Conservation (phyloP, 345 rosid genomes). For the Draba incana region DNA sequence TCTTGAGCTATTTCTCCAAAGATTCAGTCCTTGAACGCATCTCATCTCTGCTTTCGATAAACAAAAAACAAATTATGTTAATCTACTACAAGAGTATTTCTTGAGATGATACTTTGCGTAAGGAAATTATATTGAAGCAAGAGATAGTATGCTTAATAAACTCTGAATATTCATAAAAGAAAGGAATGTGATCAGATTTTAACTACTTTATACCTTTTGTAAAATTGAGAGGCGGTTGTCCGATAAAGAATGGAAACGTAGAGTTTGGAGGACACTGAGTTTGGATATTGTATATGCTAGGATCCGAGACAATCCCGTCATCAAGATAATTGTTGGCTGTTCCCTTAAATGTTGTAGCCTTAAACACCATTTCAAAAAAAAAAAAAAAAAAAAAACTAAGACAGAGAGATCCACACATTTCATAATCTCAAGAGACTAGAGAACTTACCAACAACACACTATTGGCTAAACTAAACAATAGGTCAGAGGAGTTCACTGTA, state of each 20-base stretch:
- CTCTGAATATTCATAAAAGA: background rate
- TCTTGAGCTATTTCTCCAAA: constrained; percentile 73
- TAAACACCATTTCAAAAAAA: constrained; percentile 38
- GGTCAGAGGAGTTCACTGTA: constrained; percentile 44
- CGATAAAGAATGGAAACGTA: constrained; percentile 37
- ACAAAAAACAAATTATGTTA: background rate
- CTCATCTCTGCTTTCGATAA: constrained; percentile 13
- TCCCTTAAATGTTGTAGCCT: constrained; percentile 65
- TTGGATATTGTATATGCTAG: constrained; percentile 61
- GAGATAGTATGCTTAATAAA: background rate
- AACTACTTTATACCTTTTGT: constrained; percentile 45
- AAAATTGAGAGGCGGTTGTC: constrained; percentile 27
- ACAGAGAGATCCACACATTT: constrained; percentile 5
- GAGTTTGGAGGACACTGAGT: constrained; percentile 54
- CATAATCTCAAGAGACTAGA: constrained; percentile 1
- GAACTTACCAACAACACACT: constrained; percentile 55
- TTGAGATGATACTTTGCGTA: background rate
- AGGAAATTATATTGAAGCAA: background rate
- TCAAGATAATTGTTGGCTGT: constrained; percentile 50
- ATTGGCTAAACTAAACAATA: constrained; percentile 47
- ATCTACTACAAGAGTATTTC: background rate
- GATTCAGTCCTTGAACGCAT: constrained; percentile 48
- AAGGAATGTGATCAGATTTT: background rate
- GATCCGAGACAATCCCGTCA: constrained; percentile 51
- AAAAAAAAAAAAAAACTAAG: background rate